Percentiles rank a stretch among this genome's conserved stretches.
Evolutionary conservation across 1,284 basidiomycete genomes (phyloP).

Genomic region (Stygiomarasmius scandens): DNA sequence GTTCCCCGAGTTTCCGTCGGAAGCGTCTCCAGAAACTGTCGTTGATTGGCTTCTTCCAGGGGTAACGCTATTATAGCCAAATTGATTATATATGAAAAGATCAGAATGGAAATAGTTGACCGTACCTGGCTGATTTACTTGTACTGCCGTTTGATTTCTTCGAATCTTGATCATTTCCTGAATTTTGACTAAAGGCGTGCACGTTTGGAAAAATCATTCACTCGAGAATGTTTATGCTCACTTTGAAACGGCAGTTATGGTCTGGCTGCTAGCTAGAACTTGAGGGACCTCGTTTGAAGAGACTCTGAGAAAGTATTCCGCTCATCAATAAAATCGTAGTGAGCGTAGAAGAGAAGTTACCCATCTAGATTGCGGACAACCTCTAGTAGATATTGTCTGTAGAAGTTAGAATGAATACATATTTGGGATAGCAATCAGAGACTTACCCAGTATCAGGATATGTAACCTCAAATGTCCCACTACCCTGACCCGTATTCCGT

Average conservation of each 20-base stretch:
- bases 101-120: too few relatives aligned
- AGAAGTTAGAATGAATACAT: not conserved
- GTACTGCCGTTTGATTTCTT: too few relatives aligned
- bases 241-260: not conserved
- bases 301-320: not conserved
- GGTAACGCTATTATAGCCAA: too few relatives aligned
- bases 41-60: too few relatives aligned
- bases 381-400: not conserved
- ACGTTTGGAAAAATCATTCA: too few relatives aligned
- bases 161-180: too few relatives aligned
- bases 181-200: too few relatives aligned
- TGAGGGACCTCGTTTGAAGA: not conserved
- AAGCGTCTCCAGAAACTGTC: too few relatives aligned
- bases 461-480: not conserved
- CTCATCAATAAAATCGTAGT: not conserved
- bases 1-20: too few relatives aligned
- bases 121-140: too few relatives aligned
- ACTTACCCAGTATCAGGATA: not conserved
- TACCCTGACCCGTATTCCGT: not conserved
- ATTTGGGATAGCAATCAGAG: not conserved
- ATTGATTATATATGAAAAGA: too few relatives aligned
- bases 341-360: not conserved
- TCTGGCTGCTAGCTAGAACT: not conserved
- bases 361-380: not conserved
- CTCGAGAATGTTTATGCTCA: too few relatives aligned